These are phyloP conservation scores for Cucurbitaria berberidis DNA, from an alignment of 2,329 filamentous ascomycete species.

Conservation along the genomic window DNA sequence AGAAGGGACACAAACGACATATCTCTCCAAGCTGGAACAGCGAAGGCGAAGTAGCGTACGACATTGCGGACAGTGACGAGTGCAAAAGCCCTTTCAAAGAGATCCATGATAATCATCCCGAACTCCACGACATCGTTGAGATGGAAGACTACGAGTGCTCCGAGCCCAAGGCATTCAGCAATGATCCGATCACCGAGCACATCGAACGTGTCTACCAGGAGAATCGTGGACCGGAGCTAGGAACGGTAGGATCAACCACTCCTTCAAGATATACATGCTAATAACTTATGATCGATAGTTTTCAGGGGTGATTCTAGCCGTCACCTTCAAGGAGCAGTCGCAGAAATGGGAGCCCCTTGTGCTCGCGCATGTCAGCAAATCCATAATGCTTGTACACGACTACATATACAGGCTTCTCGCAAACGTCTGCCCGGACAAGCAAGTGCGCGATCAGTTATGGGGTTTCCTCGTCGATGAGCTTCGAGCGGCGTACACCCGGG, in stretches of 20 bases:
- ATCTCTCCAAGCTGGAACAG: not conserved
- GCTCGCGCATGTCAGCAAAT: constrained; percentile 57
- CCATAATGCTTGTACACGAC: constrained; percentile 59
- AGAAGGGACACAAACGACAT: constrained; percentile 10
- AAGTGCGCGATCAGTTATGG: constrained; percentile 52
- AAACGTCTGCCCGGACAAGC: constrained; percentile 52
- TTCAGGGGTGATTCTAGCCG: constrained; percentile 14
- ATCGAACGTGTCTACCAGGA: constrained; percentile 10
- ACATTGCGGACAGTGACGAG: not conserved
- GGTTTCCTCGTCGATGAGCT: constrained; percentile 59
- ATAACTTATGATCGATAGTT: constrained; percentile 6
- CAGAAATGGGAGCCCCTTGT: constrained; percentile 60
- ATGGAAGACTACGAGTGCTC: not conserved
- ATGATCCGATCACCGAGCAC: constrained; percentile 3
- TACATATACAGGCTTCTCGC: constrained; percentile 58
- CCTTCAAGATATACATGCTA: not conserved
- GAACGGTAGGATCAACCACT: constrained; percentile 6
- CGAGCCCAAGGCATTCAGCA: not conserved
- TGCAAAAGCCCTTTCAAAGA: not conserved
- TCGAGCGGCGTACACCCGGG: constrained; percentile 53
- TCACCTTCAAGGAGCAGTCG: constrained; percentile 54
- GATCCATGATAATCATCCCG: not conserved
- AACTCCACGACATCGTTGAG: constrained; percentile 14
- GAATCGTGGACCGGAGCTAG: constrained; percentile 11
- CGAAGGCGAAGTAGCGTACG: not conserved